Conservation (phyloP, 257 asterid genomes). For the Solanum chilense region DNA sequence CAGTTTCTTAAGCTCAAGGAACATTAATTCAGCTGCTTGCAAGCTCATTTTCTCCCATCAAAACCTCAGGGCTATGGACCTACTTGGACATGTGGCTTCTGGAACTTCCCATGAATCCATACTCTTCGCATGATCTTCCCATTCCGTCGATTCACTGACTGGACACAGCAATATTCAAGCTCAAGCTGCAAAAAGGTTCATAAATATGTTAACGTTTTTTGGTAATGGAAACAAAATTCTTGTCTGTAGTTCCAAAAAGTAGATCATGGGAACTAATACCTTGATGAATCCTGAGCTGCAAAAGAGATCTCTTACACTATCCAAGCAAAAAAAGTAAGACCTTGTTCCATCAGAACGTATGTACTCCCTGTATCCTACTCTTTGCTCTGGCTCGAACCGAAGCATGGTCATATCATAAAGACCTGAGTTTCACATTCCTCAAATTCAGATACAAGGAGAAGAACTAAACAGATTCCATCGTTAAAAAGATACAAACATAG, state of each 20-base stretch:
- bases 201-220: neutral
- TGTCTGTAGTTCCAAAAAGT: neutral
- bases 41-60: neutral
- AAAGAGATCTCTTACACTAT: conserved; percentile 42
- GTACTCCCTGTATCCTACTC: conserved; percentile 72
- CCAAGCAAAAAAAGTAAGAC: conserved; percentile 81
- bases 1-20: neutral
- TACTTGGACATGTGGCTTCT: conserved; percentile 25
- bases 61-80: neutral
- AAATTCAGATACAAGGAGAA: neutral
- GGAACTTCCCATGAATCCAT: conserved; percentile 95
- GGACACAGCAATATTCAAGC: conserved; percentile 89
- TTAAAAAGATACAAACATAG: neutral
- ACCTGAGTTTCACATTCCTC: conserved; percentile 28
- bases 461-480: neutral
- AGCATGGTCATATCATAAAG: conserved; percentile 97
- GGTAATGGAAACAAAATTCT: neutral
- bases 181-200: conserved; percentile 46
- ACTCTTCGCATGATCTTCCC: conserved; percentile 88
- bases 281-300: conserved; percentile 61
- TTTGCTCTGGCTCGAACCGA: conserved; percentile 66
- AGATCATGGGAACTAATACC: conserved; percentile 26
- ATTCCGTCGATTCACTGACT: conserved; percentile 61
- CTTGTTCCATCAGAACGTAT: conserved; percentile 86
- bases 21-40: neutral